Percentiles rank a stretch among this genome's conserved stretches.
Evolutionary conservation across 176 grass and related monocot species (phyloP).

Genomic region (Lolium rigidum): DNA sequence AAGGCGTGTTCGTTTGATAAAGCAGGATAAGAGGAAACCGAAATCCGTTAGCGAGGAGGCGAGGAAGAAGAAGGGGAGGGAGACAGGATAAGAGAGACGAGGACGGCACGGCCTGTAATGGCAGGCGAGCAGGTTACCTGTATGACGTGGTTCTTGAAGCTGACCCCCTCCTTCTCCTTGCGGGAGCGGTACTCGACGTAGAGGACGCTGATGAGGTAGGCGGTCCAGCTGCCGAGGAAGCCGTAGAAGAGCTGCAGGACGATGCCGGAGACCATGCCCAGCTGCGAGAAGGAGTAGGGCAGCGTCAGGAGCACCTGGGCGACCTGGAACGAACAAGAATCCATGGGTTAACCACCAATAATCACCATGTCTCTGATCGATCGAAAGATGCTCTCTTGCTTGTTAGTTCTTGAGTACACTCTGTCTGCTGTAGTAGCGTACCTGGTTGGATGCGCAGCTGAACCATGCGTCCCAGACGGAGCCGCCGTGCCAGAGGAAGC

Average conservation of each 20-base stretch:
- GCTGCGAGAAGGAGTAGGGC: slow-evolving; percentile 79
- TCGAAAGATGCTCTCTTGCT: not conserved
- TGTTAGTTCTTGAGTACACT: not conserved
- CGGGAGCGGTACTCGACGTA: slow-evolving; percentile 77
- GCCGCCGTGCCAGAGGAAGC: slow-evolving; percentile 92
- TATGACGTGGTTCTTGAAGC: slow-evolving; percentile 80
- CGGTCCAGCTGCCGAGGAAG: slow-evolving; percentile 75
- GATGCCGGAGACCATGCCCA: slow-evolving; percentile 73
- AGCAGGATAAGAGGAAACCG: slow-evolving; percentile 33
- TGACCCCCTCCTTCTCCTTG: slow-evolving; percentile 74
- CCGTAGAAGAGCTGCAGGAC: slow-evolving; percentile 77
- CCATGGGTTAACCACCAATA: not conserved
- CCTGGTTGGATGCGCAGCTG: slow-evolving; percentile 99
- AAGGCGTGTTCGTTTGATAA: not conserved
- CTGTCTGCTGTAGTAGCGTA: slow-evolving; percentile 6
- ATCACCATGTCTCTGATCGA: not conserved
- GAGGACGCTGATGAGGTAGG: slow-evolving; percentile 82
- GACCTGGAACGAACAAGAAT: slow-evolving; percentile 46
- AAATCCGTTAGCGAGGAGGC: slow-evolving; percentile 33
- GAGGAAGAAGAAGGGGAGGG: not conserved
- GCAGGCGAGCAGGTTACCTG: slow-evolving; percentile 40
- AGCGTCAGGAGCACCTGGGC: slow-evolving; percentile 78
- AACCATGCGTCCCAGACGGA: slow-evolving; percentile 99
- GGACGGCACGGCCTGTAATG: not conserved
- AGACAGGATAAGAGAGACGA: not conserved